Percentiles rank a stretch among this genome's conserved stretches.
These are phyloP conservation scores for Botrytis aclada DNA, from an alignment of 2,329 filamentous ascomycete genomes.

Conservation along the genomic window DNA sequence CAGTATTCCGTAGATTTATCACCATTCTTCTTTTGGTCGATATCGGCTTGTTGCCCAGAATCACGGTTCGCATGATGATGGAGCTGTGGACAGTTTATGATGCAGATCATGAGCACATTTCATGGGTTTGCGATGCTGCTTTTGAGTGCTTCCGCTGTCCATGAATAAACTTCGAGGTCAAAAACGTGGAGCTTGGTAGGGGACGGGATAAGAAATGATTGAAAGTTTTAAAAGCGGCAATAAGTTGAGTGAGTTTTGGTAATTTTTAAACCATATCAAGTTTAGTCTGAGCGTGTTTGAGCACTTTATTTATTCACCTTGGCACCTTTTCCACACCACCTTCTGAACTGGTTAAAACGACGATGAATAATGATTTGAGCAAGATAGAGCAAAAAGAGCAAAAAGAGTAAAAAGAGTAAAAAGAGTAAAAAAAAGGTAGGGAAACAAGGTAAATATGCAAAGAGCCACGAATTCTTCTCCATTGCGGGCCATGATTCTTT, in stretches of 20 bases:
- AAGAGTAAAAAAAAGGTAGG: not conserved
- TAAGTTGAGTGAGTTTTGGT: not conserved
- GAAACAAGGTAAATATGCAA: not conserved
- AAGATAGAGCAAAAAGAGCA: slow-evolving; percentile 6
- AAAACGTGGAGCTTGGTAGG: too few species aligned
- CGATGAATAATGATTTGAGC: not conserved
- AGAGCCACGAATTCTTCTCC: not conserved
- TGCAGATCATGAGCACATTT: not conserved
- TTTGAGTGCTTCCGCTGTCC: not conserved
- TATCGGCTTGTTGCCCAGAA: not conserved
- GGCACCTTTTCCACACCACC: not conserved
- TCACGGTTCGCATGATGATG: not conserved
- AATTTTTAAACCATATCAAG: not conserved
- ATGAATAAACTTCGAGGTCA: not conserved
- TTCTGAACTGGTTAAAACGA: slow-evolving; percentile 4
- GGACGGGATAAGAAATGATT: not conserved
- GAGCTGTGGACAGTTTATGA: not conserved
- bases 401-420: not conserved
- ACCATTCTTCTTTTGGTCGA: not conserved
- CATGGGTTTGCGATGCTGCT: not conserved
- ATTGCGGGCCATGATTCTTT: not conserved
- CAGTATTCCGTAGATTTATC: not conserved
- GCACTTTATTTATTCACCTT: slow-evolving; percentile 17
- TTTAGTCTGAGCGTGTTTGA: slow-evolving; percentile 20
- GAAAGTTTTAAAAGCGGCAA: not conserved